Evolutionary conservation across 805 yeast genomes (phyloP), one percentile per base, ranked within the genome.

Genomic region (Saccharomycopsis oosterbeekiorum): DNA sequence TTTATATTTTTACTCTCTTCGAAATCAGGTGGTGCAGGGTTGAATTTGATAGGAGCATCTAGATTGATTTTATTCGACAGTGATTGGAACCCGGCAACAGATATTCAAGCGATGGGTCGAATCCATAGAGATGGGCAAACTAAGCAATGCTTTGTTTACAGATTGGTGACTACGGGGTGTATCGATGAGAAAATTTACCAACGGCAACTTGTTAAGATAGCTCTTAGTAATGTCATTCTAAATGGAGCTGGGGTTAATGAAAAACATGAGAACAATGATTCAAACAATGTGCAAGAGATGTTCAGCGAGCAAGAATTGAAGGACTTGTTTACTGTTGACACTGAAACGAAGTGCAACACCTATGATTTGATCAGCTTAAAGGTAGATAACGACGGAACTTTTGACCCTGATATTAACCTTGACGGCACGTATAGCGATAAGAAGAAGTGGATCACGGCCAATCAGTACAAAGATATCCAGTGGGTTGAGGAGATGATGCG

Each of bases 31-130:
- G 99, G 99, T 0, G 85, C 88, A 63, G 99, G 99, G 0, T 76
- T 94, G 51, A 94, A 94, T 68, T 75, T 94, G 40, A 80, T 89
- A 40, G 99, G 98, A 0, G 99, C 96, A 0, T 0, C 66, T 2
- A 74, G 98, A 34, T 74, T 94, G 50, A 79, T 94, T 4, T 74
- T 94, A 24, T 87, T 89, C 69, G 99, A 94, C 70, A 89, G 94
- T 65, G 98, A 94, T 69, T 94, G 99, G 99, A 94, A 94, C 65
- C 99, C 99, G 0, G 83, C 97, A 0, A 79, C 86, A 12, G 99
- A 94, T 69, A 71, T 88, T 40, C 99, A 94, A 71, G 96, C 97
- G 0, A 89, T 93, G 96, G 96, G 97, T 1, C 76, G 99, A 65
- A 85, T 94, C 6, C 97, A 93, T 69, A 78, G 99, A 67, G 97